These are phyloP conservation scores for Inga oerstediana DNA, from an alignment of 306 rosid genomes.

Conservation along the genomic window DNA sequence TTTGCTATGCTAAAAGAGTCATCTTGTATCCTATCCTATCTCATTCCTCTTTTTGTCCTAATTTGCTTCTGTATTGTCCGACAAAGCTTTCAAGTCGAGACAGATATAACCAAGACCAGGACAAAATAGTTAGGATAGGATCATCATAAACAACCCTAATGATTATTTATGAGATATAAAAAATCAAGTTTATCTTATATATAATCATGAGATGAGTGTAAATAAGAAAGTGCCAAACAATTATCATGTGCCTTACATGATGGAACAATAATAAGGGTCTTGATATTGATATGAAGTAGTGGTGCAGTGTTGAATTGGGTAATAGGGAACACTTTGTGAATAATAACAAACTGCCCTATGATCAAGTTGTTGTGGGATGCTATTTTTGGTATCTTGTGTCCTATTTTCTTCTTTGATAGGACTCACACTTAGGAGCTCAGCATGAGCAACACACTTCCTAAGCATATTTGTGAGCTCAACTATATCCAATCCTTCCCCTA, in stretches of 20 bases:
- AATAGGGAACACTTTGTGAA: not conserved
- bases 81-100: no score
- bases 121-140: no score
- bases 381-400: not conserved
- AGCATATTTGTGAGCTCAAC: slow-evolving; percentile 44
- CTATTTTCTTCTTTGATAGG: slow-evolving; percentile 30
- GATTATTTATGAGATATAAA: no score
- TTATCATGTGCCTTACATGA: not conserved
- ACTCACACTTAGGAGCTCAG: slow-evolving; percentile 44
- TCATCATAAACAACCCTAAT: no score
- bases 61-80: no score
- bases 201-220: no score
- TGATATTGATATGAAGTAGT: not conserved
- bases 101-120: no score
- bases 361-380: not conserved
- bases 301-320: not conserved
- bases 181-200: no score
- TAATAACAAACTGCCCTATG: not conserved
- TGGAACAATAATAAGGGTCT: slow-evolving; percentile 23
- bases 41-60: no score
- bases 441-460: slow-evolving; percentile 42
- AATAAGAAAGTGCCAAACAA: no score
- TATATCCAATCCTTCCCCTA: slow-evolving; percentile 49
- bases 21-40: no score
- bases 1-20: no score